A percentile compares a stretch with the other conserved stretches of the same genome.
phyloP scores from a whole-genome alignment of 2,329 filamentous ascomycete genomes.

The Penicillium sp. region DNA sequence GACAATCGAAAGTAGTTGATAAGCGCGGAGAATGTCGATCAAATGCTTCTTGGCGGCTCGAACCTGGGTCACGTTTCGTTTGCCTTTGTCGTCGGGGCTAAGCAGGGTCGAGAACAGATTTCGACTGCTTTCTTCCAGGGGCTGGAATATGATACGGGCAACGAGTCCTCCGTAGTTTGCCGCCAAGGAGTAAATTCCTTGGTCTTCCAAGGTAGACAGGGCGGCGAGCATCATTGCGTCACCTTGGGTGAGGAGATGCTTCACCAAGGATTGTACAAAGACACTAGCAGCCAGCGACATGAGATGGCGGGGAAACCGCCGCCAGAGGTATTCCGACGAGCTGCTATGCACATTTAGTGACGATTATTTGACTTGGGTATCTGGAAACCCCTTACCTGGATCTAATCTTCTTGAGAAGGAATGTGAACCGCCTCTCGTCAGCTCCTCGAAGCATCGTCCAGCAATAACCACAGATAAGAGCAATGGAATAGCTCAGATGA shows the following conservation, averaged over 20 bases:
- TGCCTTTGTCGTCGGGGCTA: constrained; percentile 42
- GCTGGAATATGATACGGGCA: constrained; percentile 89
- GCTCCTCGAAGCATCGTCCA: constrained; percentile 66
- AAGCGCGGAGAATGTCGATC: constrained; percentile 68
- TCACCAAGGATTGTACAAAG: constrained; percentile 85
- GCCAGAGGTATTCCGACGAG: constrained; percentile 56
- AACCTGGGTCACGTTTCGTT: constrained; percentile 27
- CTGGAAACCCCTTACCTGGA: constrained; percentile 46
- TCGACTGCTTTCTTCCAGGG: constrained; percentile 90
- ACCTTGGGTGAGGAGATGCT: constrained; percentile 92
- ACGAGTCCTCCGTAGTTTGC: constrained; percentile 93
- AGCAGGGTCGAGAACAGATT: constrained; percentile 87
- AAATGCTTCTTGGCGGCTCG: constrained; percentile 42
- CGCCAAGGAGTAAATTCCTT: constrained; percentile 90
- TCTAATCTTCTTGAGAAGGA: constrained; percentile 59
- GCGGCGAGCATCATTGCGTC: constrained; percentile 86
- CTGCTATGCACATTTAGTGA: constrained; percentile 32
- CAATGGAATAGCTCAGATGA: constrained; percentile 75
- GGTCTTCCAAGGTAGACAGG: constrained; percentile 76
- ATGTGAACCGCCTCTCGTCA: constrained; percentile 67
- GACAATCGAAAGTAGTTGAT: constrained; percentile 73
- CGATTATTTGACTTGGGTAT: background rate
- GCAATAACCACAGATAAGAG: constrained; percentile 73
- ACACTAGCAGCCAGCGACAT: constrained; percentile 78
- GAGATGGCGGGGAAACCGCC: constrained; percentile 72